Evolutionary conservation across 2,329 filamentous ascomycete genomes (phyloP).

Genomic region (Colletotrichum lupini): DNA sequence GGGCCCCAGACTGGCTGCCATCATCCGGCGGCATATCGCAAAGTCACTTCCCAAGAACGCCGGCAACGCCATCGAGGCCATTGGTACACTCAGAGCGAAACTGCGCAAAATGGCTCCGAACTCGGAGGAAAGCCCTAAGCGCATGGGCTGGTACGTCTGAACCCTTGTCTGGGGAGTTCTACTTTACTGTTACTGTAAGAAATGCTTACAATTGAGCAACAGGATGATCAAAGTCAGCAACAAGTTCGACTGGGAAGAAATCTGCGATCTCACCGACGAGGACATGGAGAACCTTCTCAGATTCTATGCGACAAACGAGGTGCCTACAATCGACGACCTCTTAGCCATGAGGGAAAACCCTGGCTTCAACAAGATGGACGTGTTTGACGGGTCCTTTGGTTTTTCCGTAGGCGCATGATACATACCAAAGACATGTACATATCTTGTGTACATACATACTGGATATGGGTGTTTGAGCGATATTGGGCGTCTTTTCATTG

Average conservation of each 20-base stretch:
- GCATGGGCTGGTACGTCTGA: constrained; percentile 85
- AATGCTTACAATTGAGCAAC: not conserved
- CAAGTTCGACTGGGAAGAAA: constrained; percentile 83
- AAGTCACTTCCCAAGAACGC: constrained; percentile 79
- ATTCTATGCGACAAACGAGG: constrained; percentile 73
- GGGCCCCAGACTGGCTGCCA: constrained; percentile 88
- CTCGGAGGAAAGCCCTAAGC: constrained; percentile 79
- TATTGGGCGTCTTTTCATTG: constrained; percentile 23
- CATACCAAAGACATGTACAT: not conserved
- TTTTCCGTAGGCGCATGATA: constrained; percentile 61
- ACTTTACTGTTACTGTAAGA: no score
- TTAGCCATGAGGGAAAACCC: constrained; percentile 62
- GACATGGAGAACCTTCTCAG: constrained; percentile 86
- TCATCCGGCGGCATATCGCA: constrained; percentile 86
- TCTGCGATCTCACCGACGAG: constrained; percentile 83
- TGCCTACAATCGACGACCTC: constrained; percentile 66
- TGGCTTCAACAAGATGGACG: constrained; percentile 57
- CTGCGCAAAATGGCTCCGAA: constrained; percentile 81
- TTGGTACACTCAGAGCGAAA: constrained; percentile 83
- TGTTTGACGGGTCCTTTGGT: constrained; percentile 70
- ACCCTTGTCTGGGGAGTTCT: not conserved
- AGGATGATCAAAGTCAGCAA: constrained; percentile 96
- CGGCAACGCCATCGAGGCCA: constrained; percentile 85
- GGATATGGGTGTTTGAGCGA: constrained; percentile 31
- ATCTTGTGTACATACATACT: constrained; percentile 8